These are phyloP conservation scores for Talaromyces rugulosus DNA, from an alignment of 2,329 filamentous ascomycete genomes.

Conservation along the genomic window DNA sequence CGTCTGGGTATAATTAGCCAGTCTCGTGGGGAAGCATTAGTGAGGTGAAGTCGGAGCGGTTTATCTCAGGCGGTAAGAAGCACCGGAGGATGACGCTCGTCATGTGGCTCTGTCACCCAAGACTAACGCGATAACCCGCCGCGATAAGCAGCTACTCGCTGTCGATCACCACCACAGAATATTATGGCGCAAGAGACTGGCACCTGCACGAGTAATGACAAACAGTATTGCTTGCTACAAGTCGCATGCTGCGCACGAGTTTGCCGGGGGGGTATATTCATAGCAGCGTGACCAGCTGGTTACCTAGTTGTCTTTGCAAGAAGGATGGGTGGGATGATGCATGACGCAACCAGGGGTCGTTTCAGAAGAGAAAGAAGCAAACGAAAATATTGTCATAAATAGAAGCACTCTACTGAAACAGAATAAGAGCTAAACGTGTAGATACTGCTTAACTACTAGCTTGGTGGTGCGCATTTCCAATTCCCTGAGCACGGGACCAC, in stretches of 20 bases:
- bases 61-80: conserved; percentile 6
- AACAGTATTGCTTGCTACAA: background rate
- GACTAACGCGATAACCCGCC: background rate
- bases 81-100: conserved; percentile 25
- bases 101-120: conserved; percentile 25
- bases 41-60: conserved; percentile 10
- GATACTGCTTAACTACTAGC: background rate
- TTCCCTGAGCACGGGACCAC: background rate
- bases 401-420: background rate
- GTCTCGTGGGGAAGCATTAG: conserved; percentile 5
- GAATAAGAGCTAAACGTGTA: background rate
- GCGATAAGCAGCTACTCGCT: background rate
- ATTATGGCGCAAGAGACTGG: background rate
- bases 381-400: background rate
- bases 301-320: background rate
- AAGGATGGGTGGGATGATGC: too few relatives aligned
- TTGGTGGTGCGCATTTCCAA: too few relatives aligned
- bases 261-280: background rate
- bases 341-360: background rate
- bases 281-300: background rate
- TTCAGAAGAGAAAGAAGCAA: background rate
- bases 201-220: background rate
- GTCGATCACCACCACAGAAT: background rate
- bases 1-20: background rate
- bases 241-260: background rate